A percentile compares a stretch with the other conserved stretches of the same genome.
Conservation (phyloP, 805 yeast genomes). For the Alloascoidea hylecoeti region DNA sequence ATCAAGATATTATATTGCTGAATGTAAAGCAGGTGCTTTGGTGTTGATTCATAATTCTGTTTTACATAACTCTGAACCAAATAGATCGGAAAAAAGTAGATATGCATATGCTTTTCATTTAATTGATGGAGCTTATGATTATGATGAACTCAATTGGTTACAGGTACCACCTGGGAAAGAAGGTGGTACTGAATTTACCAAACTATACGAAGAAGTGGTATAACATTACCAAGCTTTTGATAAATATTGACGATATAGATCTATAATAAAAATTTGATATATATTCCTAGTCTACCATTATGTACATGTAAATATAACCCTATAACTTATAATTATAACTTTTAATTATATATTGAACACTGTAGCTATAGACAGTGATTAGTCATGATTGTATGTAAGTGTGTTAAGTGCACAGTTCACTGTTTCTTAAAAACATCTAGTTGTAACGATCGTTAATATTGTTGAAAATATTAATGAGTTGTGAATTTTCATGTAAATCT, state of each 20-base stretch:
- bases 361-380: too few species aligned
- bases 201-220: constrained; percentile 16
- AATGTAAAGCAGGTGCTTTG: constrained; percentile 60
- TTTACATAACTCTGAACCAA: constrained; percentile 56
- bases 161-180: constrained; percentile 49
- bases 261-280: neutral
- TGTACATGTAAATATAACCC: too few species aligned
- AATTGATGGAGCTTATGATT: constrained; percentile 49
- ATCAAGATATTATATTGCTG: constrained; percentile 33
- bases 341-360: too few species aligned
- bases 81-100: constrained; percentile 39
- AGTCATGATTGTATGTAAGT: too few species aligned
- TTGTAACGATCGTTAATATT: too few species aligned
- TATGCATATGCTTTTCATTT: constrained; percentile 73
- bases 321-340: too few species aligned
- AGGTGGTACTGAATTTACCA: constrained; percentile 50
- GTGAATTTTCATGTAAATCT: too few species aligned
- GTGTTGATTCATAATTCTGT: constrained; percentile 61
- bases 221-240: neutral
- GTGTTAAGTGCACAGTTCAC: too few species aligned
- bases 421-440: too few species aligned
- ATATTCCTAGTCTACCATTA: too few species aligned
- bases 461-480: too few species aligned
- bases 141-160: constrained; percentile 61
- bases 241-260: neutral